Base-by-base conservation (phyloP, 139 green algal species). In the Chlorella sp. region DNA sequence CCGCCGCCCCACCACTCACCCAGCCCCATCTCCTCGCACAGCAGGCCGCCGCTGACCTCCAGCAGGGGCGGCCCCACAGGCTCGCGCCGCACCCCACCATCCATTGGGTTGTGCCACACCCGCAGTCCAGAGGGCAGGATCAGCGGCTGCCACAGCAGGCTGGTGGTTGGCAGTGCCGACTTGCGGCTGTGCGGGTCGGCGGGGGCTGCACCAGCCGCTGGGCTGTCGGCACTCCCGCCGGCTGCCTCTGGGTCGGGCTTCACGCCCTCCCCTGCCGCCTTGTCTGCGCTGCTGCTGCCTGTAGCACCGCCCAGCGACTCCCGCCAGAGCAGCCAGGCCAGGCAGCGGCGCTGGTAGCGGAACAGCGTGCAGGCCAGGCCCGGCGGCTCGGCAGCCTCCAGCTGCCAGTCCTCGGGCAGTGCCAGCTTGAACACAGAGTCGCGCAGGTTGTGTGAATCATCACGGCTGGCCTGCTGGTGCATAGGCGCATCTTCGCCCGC, bases 251-350 rank as follows among this genome's bases (percentile, higher is more conserved):
- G 32, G 3, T 41, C 67, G 5, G 28, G 30, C 67, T 74, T 74
- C 21, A 38, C 34, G 69, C 4, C 26, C 20, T 23, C 38, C 21
- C n/a, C n/a, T 18, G 69, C 36, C 3, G 23, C 69, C 4, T 4
- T 21, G 5, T 30, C 65, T 26, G 15, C 30, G 9, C 30, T 7
- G 13, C 15, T 6, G 38, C 55, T 64, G 67, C 60, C 13, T 34
- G 34, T 25, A 16, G 60, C 44, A 3, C 63, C 30, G 47, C 75
- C 76, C 60, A 88, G 56, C 21, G 38, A 69, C 86, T 96, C 93
- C 2, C 93, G 86, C 80, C 87, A 93, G 57, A 82, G 17, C 89
- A 96, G 93, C 93, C 93, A 96, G 1, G 89, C 86, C 47, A 96
- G 85, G 11, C 88, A 88, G 9, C 90, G 85, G 12, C 85, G 87